Conservation (phyloP, 257 asterid genomes). For the Coffea eugenioides region DNA sequence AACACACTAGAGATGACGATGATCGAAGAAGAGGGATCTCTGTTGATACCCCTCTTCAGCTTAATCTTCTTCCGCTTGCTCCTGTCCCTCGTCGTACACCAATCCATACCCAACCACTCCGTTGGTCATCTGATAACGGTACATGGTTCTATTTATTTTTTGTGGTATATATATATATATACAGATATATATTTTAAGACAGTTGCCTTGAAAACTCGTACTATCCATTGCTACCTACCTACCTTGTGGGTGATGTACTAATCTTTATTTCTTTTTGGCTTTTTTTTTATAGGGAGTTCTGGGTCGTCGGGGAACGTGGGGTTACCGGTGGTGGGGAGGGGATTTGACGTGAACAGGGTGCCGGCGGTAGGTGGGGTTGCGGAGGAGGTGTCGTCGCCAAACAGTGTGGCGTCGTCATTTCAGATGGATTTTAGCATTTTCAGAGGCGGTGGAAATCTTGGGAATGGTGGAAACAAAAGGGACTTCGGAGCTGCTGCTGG, state of each 20-base stretch:
- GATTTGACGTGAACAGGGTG: slow-evolving; percentile 49
- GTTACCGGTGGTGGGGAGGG: slow-evolving; percentile 32
- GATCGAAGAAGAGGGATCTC: background rate
- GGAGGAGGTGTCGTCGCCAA: slow-evolving; percentile 69
- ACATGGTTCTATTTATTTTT: background rate
- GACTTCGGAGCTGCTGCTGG: slow-evolving; percentile 27
- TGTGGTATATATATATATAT: too few species aligned
- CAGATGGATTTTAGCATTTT: slow-evolving; percentile 45
- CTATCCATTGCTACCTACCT: too few species aligned
- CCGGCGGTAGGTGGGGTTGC: slow-evolving; percentile 35
- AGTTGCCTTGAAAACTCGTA: too few species aligned
- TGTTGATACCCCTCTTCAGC: slow-evolving; percentile 40
- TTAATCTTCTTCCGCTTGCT: slow-evolving; percentile 56
- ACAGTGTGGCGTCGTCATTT: slow-evolving; percentile 59
- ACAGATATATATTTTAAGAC: too few species aligned
- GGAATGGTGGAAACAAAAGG: slow-evolving; percentile 25
- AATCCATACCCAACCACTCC: slow-evolving; percentile 21
- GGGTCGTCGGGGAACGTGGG: slow-evolving; percentile 59
- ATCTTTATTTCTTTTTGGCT: too few species aligned
- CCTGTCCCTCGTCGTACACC: slow-evolving; percentile 44
- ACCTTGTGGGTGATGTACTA: background rate
- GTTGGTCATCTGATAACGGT: slow-evolving; percentile 77
- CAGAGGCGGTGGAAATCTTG: slow-evolving; percentile 23
- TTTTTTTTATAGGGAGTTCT: slow-evolving; percentile 53
- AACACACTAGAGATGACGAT: slow-evolving; percentile 16